These are phyloP conservation scores for Zasmidium angulare DNA, from an alignment of 2,329 filamentous ascomycete genomes.

Conservation along the genomic window DNA sequence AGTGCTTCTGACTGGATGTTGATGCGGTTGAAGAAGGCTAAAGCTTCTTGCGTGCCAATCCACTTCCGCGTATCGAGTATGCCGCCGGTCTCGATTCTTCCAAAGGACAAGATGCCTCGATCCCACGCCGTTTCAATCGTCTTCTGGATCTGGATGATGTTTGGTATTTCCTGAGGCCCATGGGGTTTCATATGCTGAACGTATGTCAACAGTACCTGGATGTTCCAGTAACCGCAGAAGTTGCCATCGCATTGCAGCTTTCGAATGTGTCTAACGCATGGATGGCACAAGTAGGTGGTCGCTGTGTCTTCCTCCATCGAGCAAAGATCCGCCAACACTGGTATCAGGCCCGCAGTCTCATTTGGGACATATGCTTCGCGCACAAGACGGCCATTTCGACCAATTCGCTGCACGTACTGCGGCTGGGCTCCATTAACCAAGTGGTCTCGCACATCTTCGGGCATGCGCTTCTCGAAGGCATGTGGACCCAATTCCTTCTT, in stretches of 20 bases:
- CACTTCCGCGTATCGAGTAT: constrained; percentile 89
- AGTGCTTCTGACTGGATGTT: constrained; percentile 54
- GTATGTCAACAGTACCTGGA: constrained; percentile 85
- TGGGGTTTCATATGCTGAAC: constrained; percentile 47
- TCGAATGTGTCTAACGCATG: constrained; percentile 73
- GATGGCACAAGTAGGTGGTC: constrained; percentile 77
- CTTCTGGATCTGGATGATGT: constrained; percentile 80
- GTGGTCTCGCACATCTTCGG: constrained; percentile 41
- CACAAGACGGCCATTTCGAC: constrained; percentile 43
- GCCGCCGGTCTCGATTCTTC: constrained; percentile 78
- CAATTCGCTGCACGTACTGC: constrained; percentile 41
- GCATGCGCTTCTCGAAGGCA: constrained; percentile 49
- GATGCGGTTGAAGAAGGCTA: constrained; percentile 75
- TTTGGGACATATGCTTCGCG: constrained; percentile 44
- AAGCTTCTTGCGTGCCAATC: constrained; percentile 88
- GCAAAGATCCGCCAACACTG: constrained; percentile 48
- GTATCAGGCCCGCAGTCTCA: constrained; percentile 46
- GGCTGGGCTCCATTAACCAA: constrained; percentile 43
- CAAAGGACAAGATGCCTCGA: constrained; percentile 72
- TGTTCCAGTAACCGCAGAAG: constrained; percentile 94
- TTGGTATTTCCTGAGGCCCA: constrained; percentile 56
- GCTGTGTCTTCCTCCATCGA: constrained; percentile 64
- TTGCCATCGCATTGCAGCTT: constrained; percentile 81
- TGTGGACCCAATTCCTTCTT: constrained; percentile 48
- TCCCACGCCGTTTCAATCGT: constrained; percentile 89